phyloP scores from a whole-genome alignment of 176 grass and related monocot genomes.

The Areca catechu region DNA sequence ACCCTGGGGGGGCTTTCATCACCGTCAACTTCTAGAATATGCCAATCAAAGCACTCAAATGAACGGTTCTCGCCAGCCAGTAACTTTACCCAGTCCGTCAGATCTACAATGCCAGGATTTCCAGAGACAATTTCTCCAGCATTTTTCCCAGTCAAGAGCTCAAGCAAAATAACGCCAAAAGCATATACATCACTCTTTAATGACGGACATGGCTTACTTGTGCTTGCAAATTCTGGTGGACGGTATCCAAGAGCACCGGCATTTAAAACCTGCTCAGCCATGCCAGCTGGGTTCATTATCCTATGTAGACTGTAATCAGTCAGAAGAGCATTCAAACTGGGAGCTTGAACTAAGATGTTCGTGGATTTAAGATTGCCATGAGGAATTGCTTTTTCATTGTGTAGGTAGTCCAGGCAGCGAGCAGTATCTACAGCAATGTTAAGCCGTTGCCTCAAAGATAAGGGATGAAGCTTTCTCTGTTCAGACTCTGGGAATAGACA shows the following conservation, averaged over 20 bases:
- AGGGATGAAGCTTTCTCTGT: constrained; percentile 42
- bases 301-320: constrained; percentile 71
- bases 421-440: constrained; percentile 44
- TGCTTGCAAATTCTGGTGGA: constrained; percentile 75
- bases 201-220: constrained; percentile 76
- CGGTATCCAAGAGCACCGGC: constrained; percentile 71
- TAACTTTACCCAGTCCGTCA: constrained; percentile 88
- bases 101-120: constrained; percentile 55
- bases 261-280: constrained; percentile 67
- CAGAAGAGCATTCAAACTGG: constrained; percentile 34
- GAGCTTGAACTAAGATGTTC: constrained; percentile 55
- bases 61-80: constrained; percentile 47
- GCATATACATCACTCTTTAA: constrained; percentile 87
- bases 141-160: constrained; percentile 69
- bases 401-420: constrained; percentile 63
- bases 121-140: constrained; percentile 69
- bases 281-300: constrained; percentile 61
- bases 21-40: constrained; percentile 20
- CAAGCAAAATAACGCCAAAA: constrained; percentile 74
- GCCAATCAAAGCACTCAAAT: constrained; percentile 60
- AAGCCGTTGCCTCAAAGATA: constrained; percentile 48
- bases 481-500: constrained; percentile 36
- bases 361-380: constrained; percentile 84
- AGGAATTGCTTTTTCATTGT: constrained; percentile 72
- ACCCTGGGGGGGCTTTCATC: constrained; percentile 18